These are phyloP conservation scores for Beauveria pseudobassiana DNA, from an alignment of 2,329 filamentous ascomycete species.

Conservation along the genomic window DNA sequence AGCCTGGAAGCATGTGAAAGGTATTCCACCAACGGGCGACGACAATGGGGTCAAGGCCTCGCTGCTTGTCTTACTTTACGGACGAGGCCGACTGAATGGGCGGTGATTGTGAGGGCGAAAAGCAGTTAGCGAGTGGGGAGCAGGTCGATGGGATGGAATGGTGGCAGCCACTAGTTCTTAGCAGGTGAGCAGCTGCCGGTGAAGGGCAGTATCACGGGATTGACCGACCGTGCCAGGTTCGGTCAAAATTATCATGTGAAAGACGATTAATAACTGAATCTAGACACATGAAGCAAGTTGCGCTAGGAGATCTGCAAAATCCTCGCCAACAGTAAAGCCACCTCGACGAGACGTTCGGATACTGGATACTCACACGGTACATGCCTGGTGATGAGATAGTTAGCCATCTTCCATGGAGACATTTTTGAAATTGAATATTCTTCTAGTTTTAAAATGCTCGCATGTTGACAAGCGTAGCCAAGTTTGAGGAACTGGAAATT, in stretches of 20 bases:
- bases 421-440: no score
- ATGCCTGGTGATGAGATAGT: no score
- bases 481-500: no score
- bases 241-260: background rate
- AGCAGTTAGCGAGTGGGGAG: background rate
- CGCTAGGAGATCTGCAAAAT: background rate
- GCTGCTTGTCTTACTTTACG: slow-evolving; percentile 20
- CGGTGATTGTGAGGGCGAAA: slow-evolving; percentile 1
- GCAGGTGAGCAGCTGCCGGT: background rate
- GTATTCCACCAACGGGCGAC: slow-evolving; percentile 12
- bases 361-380: no score
- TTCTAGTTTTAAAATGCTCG: no score
- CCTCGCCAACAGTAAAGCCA: no score
- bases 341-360: no score
- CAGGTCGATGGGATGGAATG: background rate
- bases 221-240: background rate
- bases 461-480: no score
- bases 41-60: slow-evolving; percentile 15
- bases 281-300: background rate
- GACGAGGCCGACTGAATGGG: background rate
- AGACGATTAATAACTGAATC: background rate
- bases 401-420: no score
- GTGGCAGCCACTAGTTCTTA: background rate
- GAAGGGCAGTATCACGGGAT: background rate
- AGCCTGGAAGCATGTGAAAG: slow-evolving; percentile 2